phyloP scores from a whole-genome alignment of 2,329 filamentous ascomycete genomes.

The Bipolaris victoriae region DNA sequence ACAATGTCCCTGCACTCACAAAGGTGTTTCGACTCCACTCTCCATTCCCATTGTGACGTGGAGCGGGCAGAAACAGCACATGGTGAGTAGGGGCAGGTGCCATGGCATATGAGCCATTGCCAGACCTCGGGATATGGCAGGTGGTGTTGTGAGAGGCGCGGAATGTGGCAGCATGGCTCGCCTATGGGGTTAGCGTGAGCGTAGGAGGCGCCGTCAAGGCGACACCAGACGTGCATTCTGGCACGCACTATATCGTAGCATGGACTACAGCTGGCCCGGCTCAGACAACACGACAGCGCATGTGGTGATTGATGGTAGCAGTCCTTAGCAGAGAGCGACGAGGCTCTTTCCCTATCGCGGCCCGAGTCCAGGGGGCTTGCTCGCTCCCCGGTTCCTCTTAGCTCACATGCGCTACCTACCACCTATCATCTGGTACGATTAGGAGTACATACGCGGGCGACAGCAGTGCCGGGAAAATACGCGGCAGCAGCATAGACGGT shows the following conservation, averaged over 20 bases:
- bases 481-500: background rate
- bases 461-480: background rate
- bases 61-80: conserved; percentile 33
- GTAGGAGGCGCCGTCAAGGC: background rate
- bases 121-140: conserved; percentile 22
- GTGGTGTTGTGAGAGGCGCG: background rate
- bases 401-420: background rate
- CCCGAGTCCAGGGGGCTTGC: conserved; percentile 2
- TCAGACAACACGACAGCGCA: background rate
- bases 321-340: background rate
- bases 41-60: conserved; percentile 47
- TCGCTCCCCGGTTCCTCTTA: background rate
- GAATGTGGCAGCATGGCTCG: conserved; percentile 4
- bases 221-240: background rate
- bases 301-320: background rate
- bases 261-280: background rate
- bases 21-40: conserved; percentile 48
- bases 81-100: background rate
- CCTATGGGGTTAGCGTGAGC: background rate
- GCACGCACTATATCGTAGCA: background rate
- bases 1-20: conserved; percentile 53
- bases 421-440: background rate
- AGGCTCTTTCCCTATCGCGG: background rate
- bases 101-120: conserved; percentile 6
- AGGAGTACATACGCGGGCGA: background rate